Evolutionary conservation across 2,329 filamentous ascomycete species (phyloP).

Genomic region (Botrytis squamosa): DNA sequence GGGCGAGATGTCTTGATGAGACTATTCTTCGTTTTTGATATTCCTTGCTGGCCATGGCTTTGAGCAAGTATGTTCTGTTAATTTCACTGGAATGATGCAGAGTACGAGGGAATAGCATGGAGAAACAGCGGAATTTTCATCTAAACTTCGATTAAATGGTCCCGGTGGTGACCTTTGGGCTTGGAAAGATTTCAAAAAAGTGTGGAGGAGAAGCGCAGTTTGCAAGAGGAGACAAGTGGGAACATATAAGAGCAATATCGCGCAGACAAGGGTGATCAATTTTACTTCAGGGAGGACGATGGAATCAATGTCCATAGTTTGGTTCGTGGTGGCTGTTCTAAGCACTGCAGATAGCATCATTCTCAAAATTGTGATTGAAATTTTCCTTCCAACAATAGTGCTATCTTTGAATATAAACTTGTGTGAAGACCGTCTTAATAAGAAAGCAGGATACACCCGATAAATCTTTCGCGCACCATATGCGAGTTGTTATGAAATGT

Average conservation of each 20-base stretch:
- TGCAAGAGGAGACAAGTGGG: constrained; percentile 73
- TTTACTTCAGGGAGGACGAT: not conserved
- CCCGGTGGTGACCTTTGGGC: constrained; percentile 69
- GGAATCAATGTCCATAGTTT: not conserved
- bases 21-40: not conserved
- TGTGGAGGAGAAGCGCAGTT: constrained; percentile 95
- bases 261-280: not conserved
- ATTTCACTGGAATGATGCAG: too few species aligned
- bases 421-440: rapidly evolving
- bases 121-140: not conserved
- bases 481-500: not conserved
- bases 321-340: not conserved
- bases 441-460: not conserved
- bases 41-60: not conserved
- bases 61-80: not conserved
- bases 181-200: constrained; percentile 82
- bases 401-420: not conserved
- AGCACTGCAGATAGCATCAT: not conserved
- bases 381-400: not conserved
- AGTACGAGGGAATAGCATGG: too few species aligned
- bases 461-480: not conserved
- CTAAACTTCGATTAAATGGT: not conserved
- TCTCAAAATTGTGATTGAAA: not conserved
- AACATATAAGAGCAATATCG: constrained; percentile 39
- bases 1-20: not conserved